phyloP scores from a whole-genome alignment of 2,329 filamentous ascomycete species.

The Aschersonia sp. region DNA sequence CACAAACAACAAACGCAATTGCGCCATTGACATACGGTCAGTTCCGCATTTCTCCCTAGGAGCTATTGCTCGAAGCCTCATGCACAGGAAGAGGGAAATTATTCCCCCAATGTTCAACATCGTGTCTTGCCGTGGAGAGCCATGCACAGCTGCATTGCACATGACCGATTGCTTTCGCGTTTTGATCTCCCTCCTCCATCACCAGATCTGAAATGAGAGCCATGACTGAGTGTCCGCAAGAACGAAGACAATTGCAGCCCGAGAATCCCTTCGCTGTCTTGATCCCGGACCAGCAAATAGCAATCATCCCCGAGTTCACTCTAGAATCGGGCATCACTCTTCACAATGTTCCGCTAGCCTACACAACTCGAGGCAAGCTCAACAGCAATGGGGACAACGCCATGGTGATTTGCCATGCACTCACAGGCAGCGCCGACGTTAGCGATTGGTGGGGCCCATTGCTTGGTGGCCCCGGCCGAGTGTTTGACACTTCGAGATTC shows the following conservation, averaged over 20 bases:
- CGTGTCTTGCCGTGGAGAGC: too few species aligned
- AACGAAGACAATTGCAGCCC: conserved; percentile 53
- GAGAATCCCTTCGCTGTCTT: conserved; percentile 84
- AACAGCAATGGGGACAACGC: conserved; percentile 46
- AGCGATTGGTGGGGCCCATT: conserved; percentile 81
- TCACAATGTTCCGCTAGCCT: conserved; percentile 58
- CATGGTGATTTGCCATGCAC: conserved; percentile 69
- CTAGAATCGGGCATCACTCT: conserved; percentile 84
- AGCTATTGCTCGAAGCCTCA: too few species aligned
- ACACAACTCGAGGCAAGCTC: conserved; percentile 49
- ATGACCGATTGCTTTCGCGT: too few species aligned
- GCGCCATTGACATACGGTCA: too few species aligned
- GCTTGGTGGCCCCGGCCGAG: conserved; percentile 60
- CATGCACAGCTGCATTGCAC: too few species aligned
- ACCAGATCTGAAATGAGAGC: conserved; percentile 16
- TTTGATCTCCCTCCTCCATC: neutral
- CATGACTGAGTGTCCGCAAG: conserved; percentile 51
- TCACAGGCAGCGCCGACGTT: conserved; percentile 76
- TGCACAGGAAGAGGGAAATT: too few species aligned
- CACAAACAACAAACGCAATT: too few species aligned
- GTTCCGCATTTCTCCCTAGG: too few species aligned
- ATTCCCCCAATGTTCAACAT: too few species aligned
- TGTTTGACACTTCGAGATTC: conserved; percentile 71
- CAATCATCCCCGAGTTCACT: conserved; percentile 74
- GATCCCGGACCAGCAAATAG: conserved; percentile 79